Conservation (phyloP, 2,329 filamentous ascomycete genomes). For the Aaosphaeria arxii region DNA sequence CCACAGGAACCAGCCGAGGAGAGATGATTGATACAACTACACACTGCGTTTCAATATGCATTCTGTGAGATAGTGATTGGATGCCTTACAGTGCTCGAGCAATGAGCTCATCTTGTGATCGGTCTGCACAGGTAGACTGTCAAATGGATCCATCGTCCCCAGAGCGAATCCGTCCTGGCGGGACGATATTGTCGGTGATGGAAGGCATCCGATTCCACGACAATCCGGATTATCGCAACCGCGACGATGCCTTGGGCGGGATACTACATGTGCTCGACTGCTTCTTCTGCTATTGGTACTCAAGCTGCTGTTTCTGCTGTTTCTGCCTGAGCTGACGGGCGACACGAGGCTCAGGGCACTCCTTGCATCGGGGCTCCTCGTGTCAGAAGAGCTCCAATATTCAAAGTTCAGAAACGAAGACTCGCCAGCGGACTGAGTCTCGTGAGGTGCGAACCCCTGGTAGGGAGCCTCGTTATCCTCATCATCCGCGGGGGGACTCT, state of each 20-base stretch:
- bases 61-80: not conserved
- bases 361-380: slow-evolving; percentile 5
- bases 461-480: not conserved
- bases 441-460: not conserved
- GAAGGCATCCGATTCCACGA: slow-evolving; percentile 9
- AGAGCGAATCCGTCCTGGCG: slow-evolving; percentile 10
- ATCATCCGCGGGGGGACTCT: slow-evolving; percentile 1
- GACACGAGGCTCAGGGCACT: slow-evolving; percentile 3
- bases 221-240: slow-evolving; percentile 12
- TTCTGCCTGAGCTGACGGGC: slow-evolving; percentile 12
- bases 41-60: slow-evolving; percentile 6
- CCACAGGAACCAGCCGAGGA: slow-evolving; percentile 24
- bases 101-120: slow-evolving; percentile 15
- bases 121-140: slow-evolving; percentile 22
- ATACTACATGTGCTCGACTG: not conserved
- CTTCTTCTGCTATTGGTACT: not conserved
- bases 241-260: slow-evolving; percentile 8
- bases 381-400: not conserved
- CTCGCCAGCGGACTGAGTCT: slow-evolving; percentile 1
- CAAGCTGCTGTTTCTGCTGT: slow-evolving; percentile 12
- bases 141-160: slow-evolving; percentile 15
- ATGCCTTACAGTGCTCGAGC: slow-evolving; percentile 26
- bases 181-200: slow-evolving; percentile 3
- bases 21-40: slow-evolving; percentile 19
- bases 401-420: slow-evolving; percentile 1